Evolutionary conservation across 495 filamentous ascomycete species (phyloP), one percentile per base, ranked within the genome.

Genomic region (Trichoderma reesei): DNA sequence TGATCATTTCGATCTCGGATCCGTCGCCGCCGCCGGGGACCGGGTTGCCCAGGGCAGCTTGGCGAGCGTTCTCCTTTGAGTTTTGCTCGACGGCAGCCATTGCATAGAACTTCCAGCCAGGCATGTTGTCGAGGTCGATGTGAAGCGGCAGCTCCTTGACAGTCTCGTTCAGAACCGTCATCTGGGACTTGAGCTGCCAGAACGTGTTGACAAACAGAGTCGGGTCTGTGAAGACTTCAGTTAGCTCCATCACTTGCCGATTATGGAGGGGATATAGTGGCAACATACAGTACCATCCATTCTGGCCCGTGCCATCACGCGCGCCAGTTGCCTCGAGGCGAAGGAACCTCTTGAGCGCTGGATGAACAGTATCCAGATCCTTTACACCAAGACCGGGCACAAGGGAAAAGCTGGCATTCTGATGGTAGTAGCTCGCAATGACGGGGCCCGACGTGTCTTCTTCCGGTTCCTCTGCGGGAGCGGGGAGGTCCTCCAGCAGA

Each of bases 121-220:
- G 79, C 67, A 92, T 78, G 68, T 93, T 92, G 73, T 87, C 86
- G 56, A 98, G 80, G 31, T 88, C 86, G 69, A 98, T 90, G 56
- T 89, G 89, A 65, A 98, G 77, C 4, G 93, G 93, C 8, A 98
- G 78, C 7, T 77, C 83, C 70, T 86, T 85, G 69, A 97, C 90
- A 0, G 94, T 98, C n/a, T 86, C 86, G 75, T 98, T 98, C 18
- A 98, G 77, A 66, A 94, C 82, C 36, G 80, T 88, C 94, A 97
- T 98, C 66, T 98, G 92, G 65, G 82, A 83, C 71, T 83, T 88
- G 67, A 98, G 80, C 75, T 97, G 91, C 94, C 94, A 98, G 78
- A 98, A 98, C 5, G 91, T 94, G 74, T 98, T 98, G 73, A 92
- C 74, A 71, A 87, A 98, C 37, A 96, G 74, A 63, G 96, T 86